A percentile compares a stretch with the other conserved stretches of the same genome.
These are phyloP conservation scores for Lentinula lateritia DNA, from an alignment of 768 basidiomycete species.

Conservation along the genomic window DNA sequence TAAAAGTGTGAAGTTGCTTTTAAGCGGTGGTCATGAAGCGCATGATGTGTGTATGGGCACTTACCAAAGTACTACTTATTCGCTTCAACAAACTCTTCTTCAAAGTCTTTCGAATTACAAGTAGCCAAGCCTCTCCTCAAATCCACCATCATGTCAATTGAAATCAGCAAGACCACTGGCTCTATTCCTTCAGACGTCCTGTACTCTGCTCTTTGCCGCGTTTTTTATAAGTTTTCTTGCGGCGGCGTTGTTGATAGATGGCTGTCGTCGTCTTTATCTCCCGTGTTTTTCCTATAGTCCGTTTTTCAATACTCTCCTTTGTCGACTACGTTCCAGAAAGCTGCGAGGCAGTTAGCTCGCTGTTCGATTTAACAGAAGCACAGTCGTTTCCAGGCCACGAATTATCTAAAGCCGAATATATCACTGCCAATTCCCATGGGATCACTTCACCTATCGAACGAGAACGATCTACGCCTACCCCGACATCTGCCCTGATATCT, in stretches of 20 bases:
- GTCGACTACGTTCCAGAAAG: neutral
- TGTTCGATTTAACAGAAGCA: neutral
- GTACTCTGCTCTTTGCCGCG: neutral
- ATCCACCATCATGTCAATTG: neutral
- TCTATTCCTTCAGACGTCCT: neutral
- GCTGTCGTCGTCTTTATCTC: neutral
- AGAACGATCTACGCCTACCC: constrained; percentile 57
- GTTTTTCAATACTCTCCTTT: neutral
- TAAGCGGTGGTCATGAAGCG: no score
- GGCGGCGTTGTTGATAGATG: neutral
- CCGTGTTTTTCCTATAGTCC: neutral
- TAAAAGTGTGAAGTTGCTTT: constrained; percentile 7
- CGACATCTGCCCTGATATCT: constrained; percentile 58
- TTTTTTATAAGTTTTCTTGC: neutral
- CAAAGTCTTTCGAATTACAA: neutral
- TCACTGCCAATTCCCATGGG: constrained; percentile 13
- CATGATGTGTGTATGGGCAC: neutral
- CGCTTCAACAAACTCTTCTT: neutral
- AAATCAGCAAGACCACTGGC: neutral
- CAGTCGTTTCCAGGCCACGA: no score
- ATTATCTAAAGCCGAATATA: constrained; percentile 18
- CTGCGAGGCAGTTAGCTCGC: neutral
- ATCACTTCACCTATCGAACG: constrained; percentile 12
- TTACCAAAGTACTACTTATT: neutral
- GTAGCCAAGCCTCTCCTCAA: neutral